Percentiles rank a stretch among this genome's conserved stretches.
Conservation (phyloP, 495 filamentous ascomycete species). For the Penicillium ucsense region DNA sequence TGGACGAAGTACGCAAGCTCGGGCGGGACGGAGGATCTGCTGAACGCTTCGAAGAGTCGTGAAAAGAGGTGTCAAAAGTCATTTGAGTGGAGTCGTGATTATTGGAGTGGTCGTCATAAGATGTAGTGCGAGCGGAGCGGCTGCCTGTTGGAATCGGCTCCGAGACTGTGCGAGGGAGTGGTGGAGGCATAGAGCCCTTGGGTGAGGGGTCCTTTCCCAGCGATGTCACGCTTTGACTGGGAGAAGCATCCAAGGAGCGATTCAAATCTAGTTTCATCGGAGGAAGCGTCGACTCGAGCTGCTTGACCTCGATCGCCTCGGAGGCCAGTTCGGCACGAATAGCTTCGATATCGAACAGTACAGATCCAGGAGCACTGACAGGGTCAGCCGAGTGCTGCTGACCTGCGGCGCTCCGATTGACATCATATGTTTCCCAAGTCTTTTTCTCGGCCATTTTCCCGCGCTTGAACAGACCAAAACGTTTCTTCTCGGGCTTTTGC, state of each 20-base stretch:
- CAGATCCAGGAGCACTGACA: constrained; percentile 29
- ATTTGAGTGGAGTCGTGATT: constrained; percentile 51
- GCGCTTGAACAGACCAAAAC: constrained; percentile 70
- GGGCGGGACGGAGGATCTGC: constrained; percentile 20
- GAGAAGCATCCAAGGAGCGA: constrained; percentile 12
- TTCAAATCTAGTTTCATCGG: constrained; percentile 72
- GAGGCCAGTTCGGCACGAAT: constrained; percentile 78
- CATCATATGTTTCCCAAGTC: constrained; percentile 91
- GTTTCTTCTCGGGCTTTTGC: constrained; percentile 56
- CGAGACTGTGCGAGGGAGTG: constrained; percentile 23
- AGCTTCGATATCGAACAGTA: constrained; percentile 93
- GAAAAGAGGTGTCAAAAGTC: constrained; percentile 61
- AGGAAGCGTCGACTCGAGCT: constrained; percentile 80
- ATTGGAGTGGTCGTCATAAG: constrained; percentile 15
- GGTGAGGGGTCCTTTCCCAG: constrained; percentile 39
- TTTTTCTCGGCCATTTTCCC: constrained; percentile 72
- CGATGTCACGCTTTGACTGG: constrained; percentile 21
- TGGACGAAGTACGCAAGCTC: constrained; percentile 32
- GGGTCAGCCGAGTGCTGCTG: constrained; percentile 17
- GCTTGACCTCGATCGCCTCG: constrained; percentile 64
- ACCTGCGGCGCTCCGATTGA: constrained; percentile 23
- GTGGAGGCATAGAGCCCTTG: constrained; percentile 28
- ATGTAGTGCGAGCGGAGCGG: constrained; percentile 8
- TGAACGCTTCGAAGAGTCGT: constrained; percentile 25
- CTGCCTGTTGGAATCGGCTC: constrained; percentile 17